Base-by-base conservation (phyloP, 768 basidiomycete species). In the Pleurotus salmoneostramineus region DNA sequence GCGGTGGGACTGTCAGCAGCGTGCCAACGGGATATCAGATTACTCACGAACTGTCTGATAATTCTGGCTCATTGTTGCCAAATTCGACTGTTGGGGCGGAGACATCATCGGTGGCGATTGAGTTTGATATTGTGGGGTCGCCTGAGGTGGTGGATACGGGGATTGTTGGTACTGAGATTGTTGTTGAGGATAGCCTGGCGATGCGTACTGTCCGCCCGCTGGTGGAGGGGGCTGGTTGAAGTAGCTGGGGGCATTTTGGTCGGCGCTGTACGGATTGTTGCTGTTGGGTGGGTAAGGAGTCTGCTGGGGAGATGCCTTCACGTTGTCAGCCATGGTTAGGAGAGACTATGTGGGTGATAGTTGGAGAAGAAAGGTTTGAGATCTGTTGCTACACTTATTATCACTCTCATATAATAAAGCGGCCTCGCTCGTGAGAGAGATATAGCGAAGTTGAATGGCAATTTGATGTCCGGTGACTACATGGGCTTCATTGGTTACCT, bases 31-130 rank as follows among this genome's bases (percentile, higher is more conserved):
- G 36, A 36, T 12, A 14, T 27, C 37, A 44, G 66, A 52, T 12
- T 61, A 68, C 70, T 47, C 12, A 45, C 44, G 44, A 43, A 63
- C 60, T 8, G 65, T 59, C 6, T 62, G 65, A 48, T 70, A 72
- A 6, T 67, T 57, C 31, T 65, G 67, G 5, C 67, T 67, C 7
- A 65, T 11, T 14, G 31, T 21, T 32, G 27, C 40, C n/a, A 45
- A 2, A 15, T 17, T 5, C 6, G n/a, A 40, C 37, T 45, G 12
- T 45, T 11, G 44, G n/a, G 10, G 44, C 8, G 44, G 44, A 45
- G 44, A n/a, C 8, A n/a, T 10, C 37, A n/a, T 40, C 37, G n/a
- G 8, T 8, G n/a, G 11, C 44, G 15, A 7, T 15, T 17, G 12
- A 14, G 44, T n/a, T 17, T 10, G 44, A 45, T 6, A 10, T 6